Percentiles rank a stretch among this genome's conserved stretches.
These are phyloP conservation scores for Psidium friedrichsthalianum DNA, from an alignment of 345 rosid species.

Conservation along the genomic window DNA sequence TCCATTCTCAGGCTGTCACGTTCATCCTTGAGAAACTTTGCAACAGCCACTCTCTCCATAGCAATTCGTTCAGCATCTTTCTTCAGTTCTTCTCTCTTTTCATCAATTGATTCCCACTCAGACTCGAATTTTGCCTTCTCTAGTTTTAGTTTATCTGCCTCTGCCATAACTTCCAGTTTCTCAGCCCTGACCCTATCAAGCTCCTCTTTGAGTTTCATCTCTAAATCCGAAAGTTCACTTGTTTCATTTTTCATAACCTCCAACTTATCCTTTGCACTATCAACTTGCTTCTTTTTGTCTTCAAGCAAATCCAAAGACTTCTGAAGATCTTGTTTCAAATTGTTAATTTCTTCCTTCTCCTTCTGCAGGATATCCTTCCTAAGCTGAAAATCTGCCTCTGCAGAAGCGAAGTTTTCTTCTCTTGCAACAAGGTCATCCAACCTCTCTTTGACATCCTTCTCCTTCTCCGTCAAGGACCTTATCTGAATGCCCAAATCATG, in stretches of 20 bases:
- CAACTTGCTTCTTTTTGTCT: constrained; percentile 56
- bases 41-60: constrained; percentile 54
- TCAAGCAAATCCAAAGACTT: constrained; percentile 57
- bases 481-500: constrained; percentile 66
- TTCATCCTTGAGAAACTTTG: constrained; percentile 69
- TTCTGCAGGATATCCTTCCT: constrained; percentile 31
- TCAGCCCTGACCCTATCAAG: constrained; percentile 73
- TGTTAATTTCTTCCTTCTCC: constrained; percentile 52
- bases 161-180: constrained; percentile 60
- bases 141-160: constrained; percentile 62
- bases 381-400: constrained; percentile 38
- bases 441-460: constrained; percentile 55
- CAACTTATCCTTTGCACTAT: constrained; percentile 49
- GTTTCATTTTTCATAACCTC: constrained; percentile 74
- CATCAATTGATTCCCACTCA: constrained; percentile 95
- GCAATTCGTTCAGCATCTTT: constrained; percentile 46
- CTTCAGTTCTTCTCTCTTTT: constrained; percentile 65
- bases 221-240: constrained; percentile 58
- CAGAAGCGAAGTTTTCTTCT: constrained; percentile 36
- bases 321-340: constrained; percentile 49
- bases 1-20: constrained; percentile 60
- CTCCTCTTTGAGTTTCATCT: constrained; percentile 89
- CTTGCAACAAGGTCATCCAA: constrained; percentile 40
- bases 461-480: constrained; percentile 50
- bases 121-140: constrained; percentile 83